phyloP scores from a whole-genome alignment of 164 flowering plant genomes.

The Berberis thunbergii region DNA sequence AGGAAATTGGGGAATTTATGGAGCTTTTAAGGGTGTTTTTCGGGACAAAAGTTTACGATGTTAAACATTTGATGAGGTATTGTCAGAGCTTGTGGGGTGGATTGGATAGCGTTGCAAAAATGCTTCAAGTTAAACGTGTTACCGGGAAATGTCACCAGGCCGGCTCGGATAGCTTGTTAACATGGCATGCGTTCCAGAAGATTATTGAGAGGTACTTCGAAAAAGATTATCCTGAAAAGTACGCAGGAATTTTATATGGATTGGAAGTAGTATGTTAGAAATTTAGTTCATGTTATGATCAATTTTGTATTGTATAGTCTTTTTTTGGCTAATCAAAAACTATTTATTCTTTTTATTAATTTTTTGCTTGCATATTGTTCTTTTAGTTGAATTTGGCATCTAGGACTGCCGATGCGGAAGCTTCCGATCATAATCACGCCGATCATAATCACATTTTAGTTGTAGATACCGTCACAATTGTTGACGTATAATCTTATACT shows the following conservation, averaged over 20 bases:
- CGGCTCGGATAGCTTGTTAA: constrained; percentile 58
- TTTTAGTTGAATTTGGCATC: no score
- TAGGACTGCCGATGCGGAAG: no score
- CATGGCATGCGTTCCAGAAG: constrained; percentile 39
- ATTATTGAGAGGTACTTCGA: constrained; percentile 24
- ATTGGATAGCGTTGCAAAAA: constrained; percentile 29
- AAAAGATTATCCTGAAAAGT: constrained; percentile 12
- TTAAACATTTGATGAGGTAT: constrained; percentile 47
- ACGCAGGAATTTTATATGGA: constrained; percentile 30
- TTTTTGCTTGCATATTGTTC: no score
- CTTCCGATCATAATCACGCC: no score
- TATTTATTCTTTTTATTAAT: no score
- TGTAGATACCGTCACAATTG: no score
- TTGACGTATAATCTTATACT: no score
- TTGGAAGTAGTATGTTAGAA: constrained; percentile 9
- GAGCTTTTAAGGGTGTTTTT: constrained; percentile 24
- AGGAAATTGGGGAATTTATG: constrained; percentile 28
- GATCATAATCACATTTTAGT: no score
- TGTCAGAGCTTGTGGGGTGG: constrained; percentile 40
- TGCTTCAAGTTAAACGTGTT: constrained; percentile 28
- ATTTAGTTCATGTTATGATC: background rate
- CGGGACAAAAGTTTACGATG: constrained; percentile 38
- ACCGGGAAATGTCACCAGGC: constrained; percentile 57
- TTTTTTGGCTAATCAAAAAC: no score
- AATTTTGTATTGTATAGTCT: no score